Evolutionary conservation across 208 protist species (phyloP).

Genomic region (Endotrypanum monterogeii): DNA sequence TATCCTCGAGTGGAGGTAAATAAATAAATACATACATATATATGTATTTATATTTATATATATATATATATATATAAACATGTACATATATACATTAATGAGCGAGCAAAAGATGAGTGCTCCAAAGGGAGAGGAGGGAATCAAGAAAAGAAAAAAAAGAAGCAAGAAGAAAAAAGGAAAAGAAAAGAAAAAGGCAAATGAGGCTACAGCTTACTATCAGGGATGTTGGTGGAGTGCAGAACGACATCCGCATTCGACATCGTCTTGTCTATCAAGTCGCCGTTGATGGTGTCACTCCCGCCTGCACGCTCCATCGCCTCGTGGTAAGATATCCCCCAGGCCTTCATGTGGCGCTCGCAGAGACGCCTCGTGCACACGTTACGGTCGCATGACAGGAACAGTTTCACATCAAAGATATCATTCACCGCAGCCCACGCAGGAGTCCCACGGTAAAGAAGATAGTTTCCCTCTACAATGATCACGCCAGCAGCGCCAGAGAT

Average conservation of each 20-base stretch:
- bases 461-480: constrained; percentile 81
- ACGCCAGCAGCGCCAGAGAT: constrained; percentile 49
- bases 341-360: constrained; percentile 68
- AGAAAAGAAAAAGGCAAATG: not conserved
- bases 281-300: constrained; percentile 74
- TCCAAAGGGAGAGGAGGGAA: not conserved
- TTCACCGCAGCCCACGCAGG: constrained; percentile 66
- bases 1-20: not conserved
- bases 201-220: constrained; percentile 24
- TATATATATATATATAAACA: not conserved
- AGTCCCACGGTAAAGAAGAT: constrained; percentile 65
- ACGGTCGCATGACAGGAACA: constrained; percentile 58
- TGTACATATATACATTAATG: not conserved
- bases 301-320: constrained; percentile 61
- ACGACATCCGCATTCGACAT: constrained; percentile 48
- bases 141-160: not conserved
- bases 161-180: not conserved
- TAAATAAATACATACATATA: too few species aligned
- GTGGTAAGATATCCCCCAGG: constrained; percentile 52
- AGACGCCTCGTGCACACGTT: constrained; percentile 55
- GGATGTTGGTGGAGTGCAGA: constrained; percentile 47
- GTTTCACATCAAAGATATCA: constrained; percentile 52
- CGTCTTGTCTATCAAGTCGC: constrained; percentile 72
- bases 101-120: not conserved
- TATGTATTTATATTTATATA: too few species aligned